A percentile compares a stretch with the other conserved stretches of the same genome.
Conservation (phyloP, 2,329 filamentous ascomycete species). For the Phialemoniopsis sp. region DNA sequence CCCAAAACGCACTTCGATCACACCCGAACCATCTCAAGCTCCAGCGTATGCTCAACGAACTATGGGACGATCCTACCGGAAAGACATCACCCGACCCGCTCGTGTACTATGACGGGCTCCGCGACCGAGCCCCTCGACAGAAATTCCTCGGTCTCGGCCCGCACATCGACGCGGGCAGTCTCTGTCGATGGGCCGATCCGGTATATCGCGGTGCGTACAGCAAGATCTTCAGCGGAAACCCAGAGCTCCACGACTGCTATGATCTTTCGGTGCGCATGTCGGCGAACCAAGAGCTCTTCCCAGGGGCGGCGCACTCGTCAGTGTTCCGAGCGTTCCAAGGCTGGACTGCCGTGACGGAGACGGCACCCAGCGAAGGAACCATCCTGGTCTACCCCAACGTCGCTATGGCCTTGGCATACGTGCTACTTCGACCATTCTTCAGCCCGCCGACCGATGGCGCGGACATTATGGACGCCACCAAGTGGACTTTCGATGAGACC, state of each 20-base stretch:
- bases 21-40: conserved; percentile 30
- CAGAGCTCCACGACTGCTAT: conserved; percentile 28
- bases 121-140: conserved; percentile 29
- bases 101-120: conserved; percentile 31
- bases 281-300: conserved; percentile 27
- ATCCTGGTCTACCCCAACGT: conserved; percentile 34
- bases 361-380: conserved; percentile 26
- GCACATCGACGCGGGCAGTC: conserved; percentile 36
- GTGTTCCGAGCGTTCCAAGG: conserved; percentile 34
- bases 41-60: conserved; percentile 27
- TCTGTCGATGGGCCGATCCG: conserved; percentile 35
- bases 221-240: conserved; percentile 28
- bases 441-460: conserved; percentile 17
- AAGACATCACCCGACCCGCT: conserved; percentile 26
- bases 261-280: conserved; percentile 26
- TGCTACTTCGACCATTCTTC: conserved; percentile 37
- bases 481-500: conserved; percentile 27
- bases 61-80: conserved; percentile 27
- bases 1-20: conserved; percentile 29
- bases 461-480: conserved; percentile 26
- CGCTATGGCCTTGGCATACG: conserved; percentile 27
- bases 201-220: conserved; percentile 29
- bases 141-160: conserved; percentile 34
- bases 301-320: conserved; percentile 27
- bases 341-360: conserved; percentile 34